These are phyloP conservation scores for Leishmania major DNA, from an alignment of 208 protist genomes.

Conservation along the genomic window DNA sequence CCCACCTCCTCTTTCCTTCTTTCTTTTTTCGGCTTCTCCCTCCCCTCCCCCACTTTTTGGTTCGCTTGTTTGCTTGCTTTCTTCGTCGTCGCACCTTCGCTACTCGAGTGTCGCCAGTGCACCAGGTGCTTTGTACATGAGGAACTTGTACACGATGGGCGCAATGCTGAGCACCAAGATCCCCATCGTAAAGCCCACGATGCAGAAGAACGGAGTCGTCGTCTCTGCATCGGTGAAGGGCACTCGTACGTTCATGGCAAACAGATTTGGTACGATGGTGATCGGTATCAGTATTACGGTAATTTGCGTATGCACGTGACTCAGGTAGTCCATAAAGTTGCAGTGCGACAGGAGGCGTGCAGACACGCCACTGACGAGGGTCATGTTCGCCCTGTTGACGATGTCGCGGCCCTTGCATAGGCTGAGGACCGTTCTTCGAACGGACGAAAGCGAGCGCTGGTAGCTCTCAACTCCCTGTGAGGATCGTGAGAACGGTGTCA, in stretches of 20 bases:
- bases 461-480: constrained; percentile 49
- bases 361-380: constrained; percentile 76
- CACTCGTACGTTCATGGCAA: constrained; percentile 73
- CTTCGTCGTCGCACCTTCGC: background rate
- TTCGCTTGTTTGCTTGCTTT: background rate
- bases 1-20: background rate
- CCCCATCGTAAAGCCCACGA: constrained; percentile 47
- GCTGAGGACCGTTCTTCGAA: constrained; percentile 48
- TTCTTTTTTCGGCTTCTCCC: background rate
- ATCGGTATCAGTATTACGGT: constrained; percentile 80
- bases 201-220: constrained; percentile 47
- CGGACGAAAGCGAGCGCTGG: constrained; percentile 51
- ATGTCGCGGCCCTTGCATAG: constrained; percentile 69
- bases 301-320: constrained; percentile 77
- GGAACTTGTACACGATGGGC: constrained; percentile 48
- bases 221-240: constrained; percentile 53
- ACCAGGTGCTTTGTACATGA: constrained; percentile 59
- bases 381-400: constrained; percentile 80
- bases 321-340: constrained; percentile 87
- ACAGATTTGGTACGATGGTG: constrained; percentile 69
- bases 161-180: constrained; percentile 49
- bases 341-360: constrained; percentile 80
- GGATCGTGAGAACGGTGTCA: constrained; percentile 26
- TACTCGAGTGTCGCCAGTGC: constrained; percentile 58
- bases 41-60: background rate